These are phyloP conservation scores for Coemansia sp. DNA, from an alignment of 192 early-diverging fungal genomes.

Conservation along the genomic window DNA sequence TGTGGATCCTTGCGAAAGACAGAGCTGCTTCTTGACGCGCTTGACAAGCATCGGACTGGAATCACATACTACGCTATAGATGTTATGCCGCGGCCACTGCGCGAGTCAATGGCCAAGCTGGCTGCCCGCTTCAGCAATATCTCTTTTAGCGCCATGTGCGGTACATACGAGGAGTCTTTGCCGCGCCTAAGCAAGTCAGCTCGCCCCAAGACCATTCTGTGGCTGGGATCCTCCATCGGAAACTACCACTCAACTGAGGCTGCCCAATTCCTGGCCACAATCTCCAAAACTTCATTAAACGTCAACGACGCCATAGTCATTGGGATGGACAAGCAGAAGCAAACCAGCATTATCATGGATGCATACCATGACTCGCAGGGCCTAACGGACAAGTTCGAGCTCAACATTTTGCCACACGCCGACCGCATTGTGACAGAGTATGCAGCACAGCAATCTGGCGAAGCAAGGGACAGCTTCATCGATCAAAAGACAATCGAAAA, in stretches of 20 bases:
- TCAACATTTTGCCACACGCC: constrained; percentile 80
- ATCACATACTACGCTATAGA: constrained; percentile 90
- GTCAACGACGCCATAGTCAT: constrained; percentile 75
- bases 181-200: constrained; percentile 51
- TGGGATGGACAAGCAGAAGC: constrained; percentile 84
- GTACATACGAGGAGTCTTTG: constrained; percentile 86
- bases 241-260: constrained; percentile 69
- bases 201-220: constrained; percentile 72
- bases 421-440: constrained; percentile 63
- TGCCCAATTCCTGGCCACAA: constrained; percentile 59
- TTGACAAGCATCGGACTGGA: constrained; percentile 60
- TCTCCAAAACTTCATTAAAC: constrained; percentile 57
- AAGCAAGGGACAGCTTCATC: background rate
- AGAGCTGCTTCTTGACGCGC: constrained; percentile 70
- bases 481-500: constrained; percentile 50
- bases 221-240: constrained; percentile 91
- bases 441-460: constrained; percentile 3
- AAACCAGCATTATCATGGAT: constrained; percentile 59
- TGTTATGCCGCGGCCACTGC: constrained; percentile 76
- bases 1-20: constrained; percentile 90
- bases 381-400: constrained; percentile 74
- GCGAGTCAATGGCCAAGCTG: constrained; percentile 65
- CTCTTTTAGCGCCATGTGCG: constrained; percentile 73
- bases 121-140: constrained; percentile 63
- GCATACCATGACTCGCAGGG: constrained; percentile 86